A percentile compares a stretch with the other conserved stretches of the same genome.
Evolutionary conservation across 345 rosid species (phyloP).

Genomic region (Arabidopsis arenosa): DNA sequence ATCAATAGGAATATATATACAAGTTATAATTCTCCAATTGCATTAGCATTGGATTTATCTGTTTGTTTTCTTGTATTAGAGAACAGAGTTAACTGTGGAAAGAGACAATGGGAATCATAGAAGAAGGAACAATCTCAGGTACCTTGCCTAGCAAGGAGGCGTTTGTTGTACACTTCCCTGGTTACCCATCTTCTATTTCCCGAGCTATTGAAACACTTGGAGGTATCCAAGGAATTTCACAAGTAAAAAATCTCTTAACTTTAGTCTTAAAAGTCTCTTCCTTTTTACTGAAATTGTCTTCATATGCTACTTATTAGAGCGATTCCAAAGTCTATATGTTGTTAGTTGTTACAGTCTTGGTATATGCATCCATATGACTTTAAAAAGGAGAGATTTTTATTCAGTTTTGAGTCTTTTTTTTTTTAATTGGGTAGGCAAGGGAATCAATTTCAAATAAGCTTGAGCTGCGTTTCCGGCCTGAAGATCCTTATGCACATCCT

Average conservation of each 20-base stretch:
- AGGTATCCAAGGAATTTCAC: constrained; percentile 65
- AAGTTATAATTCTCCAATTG: background rate
- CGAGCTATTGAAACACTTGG: constrained; percentile 86
- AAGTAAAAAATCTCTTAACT: constrained; percentile 45
- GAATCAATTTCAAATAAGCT: constrained; percentile 62
- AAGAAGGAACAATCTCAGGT: constrained; percentile 72
- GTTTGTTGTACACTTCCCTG: constrained; percentile 82
- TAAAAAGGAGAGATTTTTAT: background rate
- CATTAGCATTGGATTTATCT: constrained; percentile 1
- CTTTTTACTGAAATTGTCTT: background rate
- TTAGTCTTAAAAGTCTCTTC: background rate
- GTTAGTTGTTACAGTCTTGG: background rate
- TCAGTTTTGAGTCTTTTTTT: constrained; percentile 3
- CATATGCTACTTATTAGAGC: constrained; percentile 11
- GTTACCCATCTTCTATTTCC: constrained; percentile 75
- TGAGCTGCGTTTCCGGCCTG: constrained; percentile 85
- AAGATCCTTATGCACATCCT: constrained; percentile 90
- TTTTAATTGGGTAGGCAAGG: constrained; percentile 59
- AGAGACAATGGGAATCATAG: constrained; percentile 65
- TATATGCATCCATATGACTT: background rate
- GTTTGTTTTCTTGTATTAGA: constrained; percentile 17
- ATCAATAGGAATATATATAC: background rate
- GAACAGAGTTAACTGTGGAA: background rate
- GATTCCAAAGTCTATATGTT: background rate
- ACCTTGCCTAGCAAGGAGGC: constrained; percentile 62